A percentile compares a stretch with the other conserved stretches of the same genome.
These are phyloP conservation scores for Cyamopsis tetragonoloba DNA, from an alignment of 306 rosid genomes.

Conservation along the genomic window DNA sequence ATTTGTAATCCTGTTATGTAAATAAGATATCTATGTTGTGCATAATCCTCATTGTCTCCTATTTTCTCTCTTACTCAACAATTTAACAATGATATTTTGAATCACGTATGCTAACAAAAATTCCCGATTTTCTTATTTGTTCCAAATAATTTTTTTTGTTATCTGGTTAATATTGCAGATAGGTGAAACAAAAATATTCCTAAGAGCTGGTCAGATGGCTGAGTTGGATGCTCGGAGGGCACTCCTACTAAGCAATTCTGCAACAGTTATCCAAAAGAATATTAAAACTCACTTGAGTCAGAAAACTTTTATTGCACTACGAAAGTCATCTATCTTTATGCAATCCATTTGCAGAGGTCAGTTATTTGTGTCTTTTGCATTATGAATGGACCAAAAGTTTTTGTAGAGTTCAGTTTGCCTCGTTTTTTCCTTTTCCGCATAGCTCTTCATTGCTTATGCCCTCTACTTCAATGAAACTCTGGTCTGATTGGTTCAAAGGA, in stretches of 20 bases:
- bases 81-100: no score
- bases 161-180: constrained; percentile 50
- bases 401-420: constrained; percentile 6
- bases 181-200: constrained; percentile 71
- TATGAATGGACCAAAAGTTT: constrained; percentile 2
- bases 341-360: constrained; percentile 82
- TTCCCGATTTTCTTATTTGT: no score
- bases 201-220: constrained; percentile 92
- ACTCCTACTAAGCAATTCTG: constrained; percentile 46
- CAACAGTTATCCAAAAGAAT: constrained; percentile 57
- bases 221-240: constrained; percentile 72
- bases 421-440: background rate
- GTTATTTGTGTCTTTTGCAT: constrained; percentile 22
- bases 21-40: no score
- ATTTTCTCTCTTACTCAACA: no score
- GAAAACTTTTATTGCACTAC: constrained; percentile 37
- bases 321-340: constrained; percentile 44
- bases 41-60: no score
- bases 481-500: no score
- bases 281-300: constrained; percentile 36
- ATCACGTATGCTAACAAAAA: background rate
- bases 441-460: background rate
- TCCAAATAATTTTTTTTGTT: constrained; percentile 11
- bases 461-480: background rate
- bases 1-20: no score